Percentiles rank a stretch among this genome's conserved stretches.
phyloP scores from a whole-genome alignment of 2,329 filamentous ascomycete species.

The Penicillium verrucosum region DNA sequence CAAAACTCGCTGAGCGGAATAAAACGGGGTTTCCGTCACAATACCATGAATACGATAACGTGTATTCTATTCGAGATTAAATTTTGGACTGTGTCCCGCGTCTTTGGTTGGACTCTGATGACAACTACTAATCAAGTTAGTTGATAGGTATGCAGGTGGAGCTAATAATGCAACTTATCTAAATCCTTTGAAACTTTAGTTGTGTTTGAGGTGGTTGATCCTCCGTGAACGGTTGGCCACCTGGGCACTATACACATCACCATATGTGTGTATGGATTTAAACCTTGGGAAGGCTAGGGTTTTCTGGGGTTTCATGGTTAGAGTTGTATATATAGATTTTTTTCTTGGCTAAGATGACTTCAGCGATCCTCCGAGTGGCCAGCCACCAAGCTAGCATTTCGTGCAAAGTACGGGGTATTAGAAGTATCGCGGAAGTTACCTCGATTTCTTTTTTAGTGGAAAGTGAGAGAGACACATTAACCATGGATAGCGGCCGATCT shows the following conservation, averaged over 20 bases:
- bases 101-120: background rate
- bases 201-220: background rate
- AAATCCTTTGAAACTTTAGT: background rate
- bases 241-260: background rate
- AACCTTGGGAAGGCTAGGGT: background rate
- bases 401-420: background rate
- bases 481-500: background rate
- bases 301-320: background rate
- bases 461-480: background rate
- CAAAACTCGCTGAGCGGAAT: conserved; percentile 18
- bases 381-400: background rate
- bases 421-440: background rate
- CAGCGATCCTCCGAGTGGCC: background rate
- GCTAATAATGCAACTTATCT: background rate
- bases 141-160: background rate
- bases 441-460: background rate
- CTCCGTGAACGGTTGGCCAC: conserved; percentile 1
- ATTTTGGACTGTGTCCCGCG: background rate
- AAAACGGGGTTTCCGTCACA: background rate
- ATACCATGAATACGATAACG: background rate
- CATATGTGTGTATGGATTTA: background rate
- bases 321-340: background rate
- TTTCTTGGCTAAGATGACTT: background rate
- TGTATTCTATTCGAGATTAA: background rate
- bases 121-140: background rate